Percentiles rank a stretch among this genome's conserved stretches.
Evolutionary conservation across 202 grass and related monocot genomes (phyloP).

Genomic region (Carex sylvatica): DNA sequence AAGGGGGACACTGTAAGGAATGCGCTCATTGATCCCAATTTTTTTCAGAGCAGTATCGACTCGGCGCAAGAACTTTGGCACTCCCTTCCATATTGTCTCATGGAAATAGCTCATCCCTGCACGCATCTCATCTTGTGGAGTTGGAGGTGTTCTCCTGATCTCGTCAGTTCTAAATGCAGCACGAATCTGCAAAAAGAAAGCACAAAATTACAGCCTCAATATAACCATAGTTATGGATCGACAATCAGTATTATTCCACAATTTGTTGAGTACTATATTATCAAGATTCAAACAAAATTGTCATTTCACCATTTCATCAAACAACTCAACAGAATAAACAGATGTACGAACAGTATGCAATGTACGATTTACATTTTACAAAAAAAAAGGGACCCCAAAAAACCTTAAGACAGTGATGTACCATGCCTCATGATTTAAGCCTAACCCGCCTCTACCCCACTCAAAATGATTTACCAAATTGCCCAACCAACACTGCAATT

Average conservation of each 20-base stretch:
- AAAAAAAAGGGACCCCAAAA: neutral
- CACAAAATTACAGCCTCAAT: neutral
- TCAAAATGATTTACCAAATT: neutral
- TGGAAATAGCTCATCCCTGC: conserved; percentile 93
- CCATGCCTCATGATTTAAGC: neutral
- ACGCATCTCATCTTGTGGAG: conserved; percentile 94
- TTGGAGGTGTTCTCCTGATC: conserved; percentile 62
- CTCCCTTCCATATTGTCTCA: conserved; percentile 91
- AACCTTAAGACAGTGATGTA: neutral
- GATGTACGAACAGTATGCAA: neutral
- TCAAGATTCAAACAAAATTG: neutral
- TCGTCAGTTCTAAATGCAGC: conserved; percentile 91
- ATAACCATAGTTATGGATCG: neutral
- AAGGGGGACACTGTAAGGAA: conserved; percentile 69
- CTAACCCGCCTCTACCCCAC: neutral
- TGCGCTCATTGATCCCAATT: conserved; percentile 68
- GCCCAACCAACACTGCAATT: neutral
- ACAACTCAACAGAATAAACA: neutral
- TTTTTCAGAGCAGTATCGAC: conserved; percentile 80
- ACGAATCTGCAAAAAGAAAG: conserved; percentile 55
- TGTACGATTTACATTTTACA: neutral
- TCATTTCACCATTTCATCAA: no score
- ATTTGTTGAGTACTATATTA: neutral
- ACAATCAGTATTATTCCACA: neutral
- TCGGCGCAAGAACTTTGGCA: conserved; percentile 82